These are phyloP conservation scores for Tetragonia tetragonoides DNA, from an alignment of 148 eudicot genomes.

Conservation along the genomic window DNA sequence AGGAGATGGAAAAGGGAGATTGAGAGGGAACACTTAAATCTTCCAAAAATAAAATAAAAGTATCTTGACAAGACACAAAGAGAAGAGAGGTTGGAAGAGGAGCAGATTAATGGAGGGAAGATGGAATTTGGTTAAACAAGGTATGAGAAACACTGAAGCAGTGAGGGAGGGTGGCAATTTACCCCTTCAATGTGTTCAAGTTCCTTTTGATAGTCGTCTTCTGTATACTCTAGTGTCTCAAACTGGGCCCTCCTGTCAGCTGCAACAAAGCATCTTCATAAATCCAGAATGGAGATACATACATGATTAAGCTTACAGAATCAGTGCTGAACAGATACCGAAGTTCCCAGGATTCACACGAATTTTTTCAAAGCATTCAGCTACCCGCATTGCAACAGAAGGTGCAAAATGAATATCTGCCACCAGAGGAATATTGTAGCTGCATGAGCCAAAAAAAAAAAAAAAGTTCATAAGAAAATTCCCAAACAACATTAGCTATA, in stretches of 20 bases:
- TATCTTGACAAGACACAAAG: too few relatives aligned
- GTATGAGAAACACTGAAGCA: too few relatives aligned
- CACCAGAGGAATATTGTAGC: slow-evolving; percentile 92
- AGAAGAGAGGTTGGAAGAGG: too few relatives aligned
- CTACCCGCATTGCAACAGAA: slow-evolving; percentile 84
- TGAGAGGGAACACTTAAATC: too few relatives aligned
- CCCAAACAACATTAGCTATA: background rate
- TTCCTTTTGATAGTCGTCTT: slow-evolving; percentile 88
- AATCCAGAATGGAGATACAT: slow-evolving; percentile 2
- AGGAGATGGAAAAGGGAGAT: too few relatives aligned
- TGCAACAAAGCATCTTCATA: slow-evolving; percentile 37
- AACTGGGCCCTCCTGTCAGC: slow-evolving; percentile 99
- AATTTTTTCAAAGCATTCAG: slow-evolving; percentile 97
- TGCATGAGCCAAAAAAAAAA: slow-evolving; percentile 32
- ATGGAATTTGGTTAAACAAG: too few relatives aligned
- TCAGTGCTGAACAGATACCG: slow-evolving; percentile 44
- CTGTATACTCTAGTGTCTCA: slow-evolving; percentile 86
- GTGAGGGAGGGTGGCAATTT: background rate
- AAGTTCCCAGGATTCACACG: slow-evolving; percentile 99
- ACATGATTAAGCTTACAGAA: slow-evolving; percentile 13
- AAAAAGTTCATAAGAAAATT: background rate
- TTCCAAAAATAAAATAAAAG: too few relatives aligned
- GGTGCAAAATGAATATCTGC: slow-evolving; percentile 99
- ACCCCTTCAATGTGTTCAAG: slow-evolving; percentile 92
- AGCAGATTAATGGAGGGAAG: too few relatives aligned